Evolutionary conservation across 768 basidiomycete species (phyloP).

Genomic region (Lenzites betulinus): DNA sequence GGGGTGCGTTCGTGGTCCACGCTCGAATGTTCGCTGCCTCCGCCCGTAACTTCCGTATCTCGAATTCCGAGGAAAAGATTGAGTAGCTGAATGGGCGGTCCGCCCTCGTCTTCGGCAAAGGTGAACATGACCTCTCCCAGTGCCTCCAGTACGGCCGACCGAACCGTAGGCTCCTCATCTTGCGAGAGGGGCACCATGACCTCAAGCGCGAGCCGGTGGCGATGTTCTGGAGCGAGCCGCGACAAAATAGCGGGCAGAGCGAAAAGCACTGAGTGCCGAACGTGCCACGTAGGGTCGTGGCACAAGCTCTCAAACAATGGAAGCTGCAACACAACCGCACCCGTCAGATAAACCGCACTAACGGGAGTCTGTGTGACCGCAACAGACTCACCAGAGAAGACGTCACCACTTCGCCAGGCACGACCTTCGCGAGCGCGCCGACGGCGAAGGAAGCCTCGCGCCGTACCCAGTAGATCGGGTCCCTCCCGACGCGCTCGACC

Average conservation of each 20-base stretch:
- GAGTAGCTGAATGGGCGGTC: slow-evolving; percentile 75
- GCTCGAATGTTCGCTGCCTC: slow-evolving; percentile 9
- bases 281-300: slow-evolving; percentile 73
- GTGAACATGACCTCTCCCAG: slow-evolving; percentile 88
- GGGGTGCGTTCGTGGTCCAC: neutral
- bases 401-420: slow-evolving; percentile 71
- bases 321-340: slow-evolving; percentile 48
- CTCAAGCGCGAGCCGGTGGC: slow-evolving; percentile 65
- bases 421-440: slow-evolving; percentile 85
- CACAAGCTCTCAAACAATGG: slow-evolving; percentile 75
- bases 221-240: slow-evolving; percentile 57
- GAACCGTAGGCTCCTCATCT: slow-evolving; percentile 69
- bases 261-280: slow-evolving; percentile 85
- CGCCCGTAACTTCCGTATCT: slow-evolving; percentile 39
- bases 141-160: slow-evolving; percentile 79
- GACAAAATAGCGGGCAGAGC: slow-evolving; percentile 80
- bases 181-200: slow-evolving; percentile 61
- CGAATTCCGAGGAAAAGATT: slow-evolving; percentile 72
- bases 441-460: slow-evolving; percentile 87
- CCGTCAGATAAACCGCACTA: neutral
- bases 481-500: slow-evolving; percentile 64
- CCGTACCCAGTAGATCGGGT: slow-evolving; percentile 76
- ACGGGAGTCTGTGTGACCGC: neutral
- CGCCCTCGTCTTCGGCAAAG: slow-evolving; percentile 64
- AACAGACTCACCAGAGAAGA: slow-evolving; percentile 55